These are phyloP conservation scores for Scheffersomyces titani DNA, from an alignment of 1,139 yeast species.

Conservation along the genomic window DNA sequence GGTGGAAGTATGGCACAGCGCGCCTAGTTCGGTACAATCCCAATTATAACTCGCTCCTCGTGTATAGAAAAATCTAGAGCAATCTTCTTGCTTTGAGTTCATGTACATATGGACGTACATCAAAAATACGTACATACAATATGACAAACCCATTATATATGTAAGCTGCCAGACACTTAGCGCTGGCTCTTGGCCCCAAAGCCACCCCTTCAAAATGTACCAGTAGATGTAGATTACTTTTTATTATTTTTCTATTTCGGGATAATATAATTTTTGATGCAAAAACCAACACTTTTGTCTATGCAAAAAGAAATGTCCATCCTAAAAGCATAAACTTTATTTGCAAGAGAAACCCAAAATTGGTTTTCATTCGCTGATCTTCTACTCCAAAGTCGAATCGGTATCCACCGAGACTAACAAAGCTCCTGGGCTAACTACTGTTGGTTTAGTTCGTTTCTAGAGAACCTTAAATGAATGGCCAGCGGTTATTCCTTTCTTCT, in stretches of 20 bases:
- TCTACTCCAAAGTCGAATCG: neutral
- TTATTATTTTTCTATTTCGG: neutral
- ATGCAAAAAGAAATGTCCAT: neutral
- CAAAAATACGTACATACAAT: neutral
- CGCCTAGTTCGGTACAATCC: neutral
- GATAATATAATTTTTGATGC: neutral
- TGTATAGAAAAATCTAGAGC: neutral
- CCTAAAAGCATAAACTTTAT: neutral
- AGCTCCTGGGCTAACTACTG: neutral
- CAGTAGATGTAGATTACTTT: neutral
- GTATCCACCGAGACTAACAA: neutral
- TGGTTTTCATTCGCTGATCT: neutral
- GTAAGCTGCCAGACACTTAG: neutral
- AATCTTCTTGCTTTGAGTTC: neutral
- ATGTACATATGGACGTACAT: neutral
- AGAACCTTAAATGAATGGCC: neutral
- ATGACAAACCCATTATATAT: neutral
- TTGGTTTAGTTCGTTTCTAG: neutral
- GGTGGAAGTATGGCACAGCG: neutral
- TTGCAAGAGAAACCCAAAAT: neutral
- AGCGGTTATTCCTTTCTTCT: neutral
- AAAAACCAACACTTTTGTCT: neutral
- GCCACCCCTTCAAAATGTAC: neutral
- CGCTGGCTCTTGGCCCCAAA: neutral
- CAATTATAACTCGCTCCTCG: neutral